A percentile compares a stretch with the other conserved stretches of the same genome.
Conservation (phyloP, 2,329 filamentous ascomycete genomes). For the Macroventuria anomochaeta region DNA sequence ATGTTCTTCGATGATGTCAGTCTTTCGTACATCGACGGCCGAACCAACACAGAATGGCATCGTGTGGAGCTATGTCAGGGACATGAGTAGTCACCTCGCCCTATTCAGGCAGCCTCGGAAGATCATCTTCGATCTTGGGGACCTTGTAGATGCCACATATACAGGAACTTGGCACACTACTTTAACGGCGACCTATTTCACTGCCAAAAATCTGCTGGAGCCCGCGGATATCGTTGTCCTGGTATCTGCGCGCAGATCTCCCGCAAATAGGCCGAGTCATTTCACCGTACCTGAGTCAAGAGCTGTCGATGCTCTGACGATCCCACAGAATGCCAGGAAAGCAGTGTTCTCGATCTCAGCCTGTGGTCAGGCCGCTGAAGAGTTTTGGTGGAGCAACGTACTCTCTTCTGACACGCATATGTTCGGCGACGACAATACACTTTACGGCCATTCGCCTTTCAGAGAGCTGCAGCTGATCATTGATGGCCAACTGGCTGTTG, state of each 20-base stretch:
- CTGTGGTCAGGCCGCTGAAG: slow-evolving; percentile 76
- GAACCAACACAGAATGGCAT: slow-evolving; percentile 77
- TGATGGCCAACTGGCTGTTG: slow-evolving; percentile 74
- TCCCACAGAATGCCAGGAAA: slow-evolving; percentile 71
- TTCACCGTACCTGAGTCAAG: slow-evolving; percentile 71
- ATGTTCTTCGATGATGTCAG: slow-evolving; percentile 76
- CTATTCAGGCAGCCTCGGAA: slow-evolving; percentile 74
- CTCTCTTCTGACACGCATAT: slow-evolving; percentile 65
- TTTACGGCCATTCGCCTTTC: slow-evolving; percentile 75
- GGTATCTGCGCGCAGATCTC: slow-evolving; percentile 62
- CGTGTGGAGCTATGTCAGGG: slow-evolving; percentile 77
- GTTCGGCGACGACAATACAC: slow-evolving; percentile 64
- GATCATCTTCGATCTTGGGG: slow-evolving; percentile 77
- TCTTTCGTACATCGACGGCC: slow-evolving; percentile 84
- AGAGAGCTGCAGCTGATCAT: slow-evolving; percentile 80
- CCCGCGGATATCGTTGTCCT: slow-evolving; percentile 72
- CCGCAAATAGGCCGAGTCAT: slow-evolving; percentile 64
- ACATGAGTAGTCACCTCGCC: slow-evolving; percentile 74
- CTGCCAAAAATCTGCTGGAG: slow-evolving; percentile 51
- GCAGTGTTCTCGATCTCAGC: slow-evolving; percentile 79
- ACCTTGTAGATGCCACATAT: slow-evolving; percentile 73
- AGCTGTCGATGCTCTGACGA: slow-evolving; percentile 64
- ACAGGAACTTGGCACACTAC: slow-evolving; percentile 77
- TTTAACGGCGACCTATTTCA: slow-evolving; percentile 75
- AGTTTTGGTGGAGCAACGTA: slow-evolving; percentile 87